Evolutionary conservation across 2,329 filamentous ascomycete species (phyloP).

Genomic region (Fusarium illudens): DNA sequence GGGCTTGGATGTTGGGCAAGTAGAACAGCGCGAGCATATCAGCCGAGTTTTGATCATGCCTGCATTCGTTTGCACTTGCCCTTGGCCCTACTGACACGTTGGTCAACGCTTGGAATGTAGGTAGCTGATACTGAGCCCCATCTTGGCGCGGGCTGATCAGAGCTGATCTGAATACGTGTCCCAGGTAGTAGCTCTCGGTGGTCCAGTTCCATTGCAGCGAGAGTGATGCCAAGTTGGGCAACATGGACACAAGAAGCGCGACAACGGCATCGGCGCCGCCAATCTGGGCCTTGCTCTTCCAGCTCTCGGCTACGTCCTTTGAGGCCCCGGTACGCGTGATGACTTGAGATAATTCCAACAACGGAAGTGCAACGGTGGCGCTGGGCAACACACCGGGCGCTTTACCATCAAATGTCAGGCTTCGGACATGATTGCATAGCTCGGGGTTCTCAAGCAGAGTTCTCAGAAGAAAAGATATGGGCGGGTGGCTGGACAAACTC

Average conservation of each 20-base stretch:
- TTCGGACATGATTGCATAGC: no score
- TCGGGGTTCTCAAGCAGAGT: no score
- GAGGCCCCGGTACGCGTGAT: background rate
- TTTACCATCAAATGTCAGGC: no score
- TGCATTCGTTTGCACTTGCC: background rate
- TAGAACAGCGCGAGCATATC: conserved; percentile 14
- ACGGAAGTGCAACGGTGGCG: no score
- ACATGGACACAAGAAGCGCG: conserved; percentile 1
- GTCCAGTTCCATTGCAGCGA: conserved; percentile 6
- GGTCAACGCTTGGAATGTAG: background rate
- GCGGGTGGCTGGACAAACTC: background rate
- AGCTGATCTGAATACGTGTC: background rate
- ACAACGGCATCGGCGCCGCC: conserved; percentile 12
- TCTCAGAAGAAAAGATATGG: no score
- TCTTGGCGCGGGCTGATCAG: background rate
- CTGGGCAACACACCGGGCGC: no score
- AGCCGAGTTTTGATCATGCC: background rate
- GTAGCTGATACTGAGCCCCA: rapidly evolving
- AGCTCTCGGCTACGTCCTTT: background rate
- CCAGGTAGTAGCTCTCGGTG: background rate
- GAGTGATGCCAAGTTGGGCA: conserved; percentile 2
- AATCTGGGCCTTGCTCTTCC: background rate
- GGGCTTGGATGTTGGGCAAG: background rate
- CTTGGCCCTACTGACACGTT: background rate
- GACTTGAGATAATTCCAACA: background rate